Evolutionary conservation across 768 basidiomycete species (phyloP).

Genomic region (Russula emetica): DNA sequence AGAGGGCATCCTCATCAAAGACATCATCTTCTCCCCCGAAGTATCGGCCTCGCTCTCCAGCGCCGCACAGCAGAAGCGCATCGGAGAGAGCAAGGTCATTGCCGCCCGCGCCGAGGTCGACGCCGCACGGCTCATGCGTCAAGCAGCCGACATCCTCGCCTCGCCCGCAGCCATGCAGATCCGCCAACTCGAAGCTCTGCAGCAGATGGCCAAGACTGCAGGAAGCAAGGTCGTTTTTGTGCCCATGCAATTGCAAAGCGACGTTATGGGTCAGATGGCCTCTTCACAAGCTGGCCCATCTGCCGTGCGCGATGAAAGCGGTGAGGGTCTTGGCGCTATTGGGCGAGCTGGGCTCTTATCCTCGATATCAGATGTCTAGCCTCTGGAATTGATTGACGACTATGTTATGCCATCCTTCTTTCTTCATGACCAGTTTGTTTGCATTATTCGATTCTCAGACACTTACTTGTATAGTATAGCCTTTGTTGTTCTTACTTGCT

Average conservation of each 20-base stretch:
- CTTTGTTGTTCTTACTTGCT: not conserved
- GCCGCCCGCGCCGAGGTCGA: conserved; percentile 96
- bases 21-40: conserved; percentile 89
- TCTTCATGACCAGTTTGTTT: not conserved
- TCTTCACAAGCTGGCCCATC: conserved; percentile 28
- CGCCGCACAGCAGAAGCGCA: conserved; percentile 94
- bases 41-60: conserved; percentile 88
- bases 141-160: conserved; percentile 92
- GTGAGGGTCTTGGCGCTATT: conserved; percentile 41
- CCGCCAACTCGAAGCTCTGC: conserved; percentile 91
- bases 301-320: conserved; percentile 37
- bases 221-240: conserved; percentile 91
- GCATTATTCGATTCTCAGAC: not conserved
- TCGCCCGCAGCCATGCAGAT: conserved; percentile 98
- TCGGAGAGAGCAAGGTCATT: conserved; percentile 96
- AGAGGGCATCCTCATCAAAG: conserved; percentile 93
- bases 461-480: conserved; percentile 1
- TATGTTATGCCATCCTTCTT: not conserved
- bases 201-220: conserved; percentile 90
- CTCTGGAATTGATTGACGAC: not conserved
- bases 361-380: conserved; percentile 45
- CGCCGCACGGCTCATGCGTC: conserved; percentile 90
- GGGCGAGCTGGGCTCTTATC: conserved; percentile 52
- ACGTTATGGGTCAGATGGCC: conserved; percentile 51
- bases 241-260: conserved; percentile 84